Percentiles rank a stretch among this genome's conserved stretches.
These are phyloP conservation scores for Boletus fagicola DNA, from an alignment of 768 basidiomycete species.

Conservation along the genomic window DNA sequence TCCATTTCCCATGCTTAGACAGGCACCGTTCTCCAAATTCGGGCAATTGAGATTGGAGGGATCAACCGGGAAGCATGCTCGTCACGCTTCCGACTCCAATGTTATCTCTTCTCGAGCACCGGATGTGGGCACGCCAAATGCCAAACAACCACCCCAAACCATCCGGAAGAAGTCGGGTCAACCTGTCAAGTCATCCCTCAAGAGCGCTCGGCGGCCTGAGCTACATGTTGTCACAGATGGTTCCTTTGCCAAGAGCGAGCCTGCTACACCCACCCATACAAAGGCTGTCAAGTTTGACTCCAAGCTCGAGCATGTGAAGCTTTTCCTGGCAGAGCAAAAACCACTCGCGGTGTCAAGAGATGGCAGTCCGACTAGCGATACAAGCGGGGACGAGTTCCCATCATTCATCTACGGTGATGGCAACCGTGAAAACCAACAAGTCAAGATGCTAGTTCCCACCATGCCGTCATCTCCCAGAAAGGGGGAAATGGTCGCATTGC, in stretches of 20 bases:
- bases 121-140: background rate
- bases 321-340: slow-evolving; percentile 93
- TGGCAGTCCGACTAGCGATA: slow-evolving; percentile 83
- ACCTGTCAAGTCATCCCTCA: slow-evolving; percentile 88
- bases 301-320: slow-evolving; percentile 89
- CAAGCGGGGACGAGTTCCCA: slow-evolving; percentile 78
- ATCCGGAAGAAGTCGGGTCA: slow-evolving; percentile 94
- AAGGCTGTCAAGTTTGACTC: slow-evolving; percentile 93
- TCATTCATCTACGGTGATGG: slow-evolving; percentile 58
- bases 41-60: slow-evolving; percentile 29
- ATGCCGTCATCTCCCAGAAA: slow-evolving; percentile 50
- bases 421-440: slow-evolving; percentile 33
- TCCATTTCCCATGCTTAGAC: slow-evolving; percentile 24
- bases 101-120: slow-evolving; percentile 1
- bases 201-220: slow-evolving; percentile 57
- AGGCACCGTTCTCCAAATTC: slow-evolving; percentile 17
- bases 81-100: slow-evolving; percentile 25
- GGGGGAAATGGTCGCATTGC: slow-evolving; percentile 50
- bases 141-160: slow-evolving; percentile 31
- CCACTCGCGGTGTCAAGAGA: slow-evolving; percentile 90
- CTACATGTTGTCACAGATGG: slow-evolving; percentile 53
- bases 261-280: slow-evolving; percentile 70
- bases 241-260: slow-evolving; percentile 64
- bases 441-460: slow-evolving; percentile 66
- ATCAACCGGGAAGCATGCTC: slow-evolving; percentile 17